Base-by-base conservation (phyloP, 2,329 filamentous ascomycete genomes). In the Sphaceloma murrayae region DNA sequence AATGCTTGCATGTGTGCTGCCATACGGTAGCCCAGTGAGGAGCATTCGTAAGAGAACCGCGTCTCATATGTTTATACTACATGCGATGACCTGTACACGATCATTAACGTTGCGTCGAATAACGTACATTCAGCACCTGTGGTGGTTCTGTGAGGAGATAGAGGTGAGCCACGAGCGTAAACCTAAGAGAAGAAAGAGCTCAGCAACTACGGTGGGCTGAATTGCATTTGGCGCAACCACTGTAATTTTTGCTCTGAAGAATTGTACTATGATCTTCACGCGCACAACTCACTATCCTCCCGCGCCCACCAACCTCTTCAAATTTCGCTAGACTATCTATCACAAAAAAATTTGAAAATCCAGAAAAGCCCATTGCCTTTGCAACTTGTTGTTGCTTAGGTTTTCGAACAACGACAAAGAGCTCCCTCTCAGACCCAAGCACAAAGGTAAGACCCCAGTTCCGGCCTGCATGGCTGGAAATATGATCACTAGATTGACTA, bases 311-410 rank as follows among this genome's bases (percentile, higher is more conserved):
- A 24, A 4, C 18, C 18, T 16, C 22, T 27, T 43, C 29, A 43
- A 27, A 17, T 33, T 14, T 24, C 19, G 14, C 26, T 34, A 36
- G 21, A 27, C 26, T 31, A 44, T 38, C 44, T 36, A 34, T 26
- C 55, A 54, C 57, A 64, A 64, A 64, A 65, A 62, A 64, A 57
- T 47, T 55, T 56, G 55, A 60, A 58, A 60, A 56, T 48, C 54
- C 49, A 53, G 43, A 57, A 64, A 61, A 59, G 49, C 49, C 56
- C 50, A 52, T 59, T 32, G 30, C 31, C 42, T 45, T 32, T 45
- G 42, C 42, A 45, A 27, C 42, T 34, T 34, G 49, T 52, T 50
- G 56, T 56, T 50, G 45, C 49, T 48, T 34, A 43, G 43, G 43
- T 42, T 18, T 43, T n/a, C n/a, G n/a, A n/a, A n/a, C n/a, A n/a